A percentile compares a stretch with the other conserved stretches of the same genome.
These are phyloP conservation scores for Xylaria sp. DNA, from an alignment of 2,329 filamentous ascomycete species.

Conservation along the genomic window DNA sequence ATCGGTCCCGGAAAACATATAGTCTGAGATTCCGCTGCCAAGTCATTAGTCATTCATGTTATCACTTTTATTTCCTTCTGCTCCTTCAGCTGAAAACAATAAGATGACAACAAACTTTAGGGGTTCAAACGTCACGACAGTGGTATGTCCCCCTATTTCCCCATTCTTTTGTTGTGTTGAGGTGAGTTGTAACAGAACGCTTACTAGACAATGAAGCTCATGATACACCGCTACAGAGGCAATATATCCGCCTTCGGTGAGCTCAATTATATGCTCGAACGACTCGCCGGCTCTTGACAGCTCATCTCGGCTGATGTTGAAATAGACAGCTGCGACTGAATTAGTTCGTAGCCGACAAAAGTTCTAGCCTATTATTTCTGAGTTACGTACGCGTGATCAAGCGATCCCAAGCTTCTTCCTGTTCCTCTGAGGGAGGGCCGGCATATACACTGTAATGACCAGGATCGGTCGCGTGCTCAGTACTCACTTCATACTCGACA, in stretches of 20 bases:
- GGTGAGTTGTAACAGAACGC: neutral
- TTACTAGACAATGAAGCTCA: conserved; percentile 36
- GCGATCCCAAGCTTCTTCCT: conserved; percentile 33
- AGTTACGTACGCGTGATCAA: conserved; percentile 26
- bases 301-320: conserved; percentile 32
- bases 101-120: too few species aligned
- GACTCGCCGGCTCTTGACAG: conserved; percentile 24
- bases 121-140: too few species aligned
- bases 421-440: conserved; percentile 27
- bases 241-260: conserved; percentile 29
- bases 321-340: conserved; percentile 20
- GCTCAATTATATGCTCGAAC: conserved; percentile 18
- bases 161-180: neutral
- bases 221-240: conserved; percentile 33
- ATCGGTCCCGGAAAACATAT: conserved; percentile 31
- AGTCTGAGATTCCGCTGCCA: conserved; percentile 30
- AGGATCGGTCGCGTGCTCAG: conserved; percentile 18
- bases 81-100: too few species aligned
- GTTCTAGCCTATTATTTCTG: neutral
- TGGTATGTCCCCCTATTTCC: neutral
- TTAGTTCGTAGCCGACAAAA: conserved; percentile 2
- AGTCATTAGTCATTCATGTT: neutral
- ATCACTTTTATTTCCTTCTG: neutral
- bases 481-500: conserved; percentile 23
- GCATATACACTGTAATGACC: conserved; percentile 21